phyloP scores from a whole-genome alignment of 352 stramenopile species.

The Pythium dissimile region DNA sequence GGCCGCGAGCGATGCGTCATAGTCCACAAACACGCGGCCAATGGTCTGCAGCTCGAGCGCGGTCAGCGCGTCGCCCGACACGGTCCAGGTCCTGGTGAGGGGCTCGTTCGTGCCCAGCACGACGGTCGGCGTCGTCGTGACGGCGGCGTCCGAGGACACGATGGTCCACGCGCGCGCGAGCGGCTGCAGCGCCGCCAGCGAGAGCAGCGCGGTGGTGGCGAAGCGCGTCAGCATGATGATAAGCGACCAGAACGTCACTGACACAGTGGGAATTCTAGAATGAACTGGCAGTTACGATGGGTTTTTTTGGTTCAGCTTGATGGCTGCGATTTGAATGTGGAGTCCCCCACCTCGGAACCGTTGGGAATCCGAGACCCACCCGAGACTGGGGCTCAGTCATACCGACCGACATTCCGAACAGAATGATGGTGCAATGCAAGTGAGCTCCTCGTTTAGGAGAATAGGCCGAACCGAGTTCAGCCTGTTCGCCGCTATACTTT shows the following conservation, averaged over 20 bases:
- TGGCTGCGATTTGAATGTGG: too few species aligned
- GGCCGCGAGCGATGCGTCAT: slow-evolving; percentile 22
- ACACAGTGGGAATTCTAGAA: background rate
- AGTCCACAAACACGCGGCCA: slow-evolving; percentile 41
- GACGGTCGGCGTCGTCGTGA: background rate
- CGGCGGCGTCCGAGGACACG: background rate
- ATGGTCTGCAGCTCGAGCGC: slow-evolving; percentile 28
- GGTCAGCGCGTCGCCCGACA: slow-evolving; percentile 20
- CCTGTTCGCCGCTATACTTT: too few species aligned
- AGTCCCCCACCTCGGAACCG: too few species aligned
- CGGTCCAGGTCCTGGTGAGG: slow-evolving; percentile 30
- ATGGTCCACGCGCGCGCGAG: slow-evolving; percentile 9
- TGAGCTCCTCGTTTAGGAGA: background rate
- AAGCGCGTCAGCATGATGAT: too few species aligned
- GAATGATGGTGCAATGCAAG: slow-evolving; percentile 11
- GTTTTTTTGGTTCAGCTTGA: too few species aligned
- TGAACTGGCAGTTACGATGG: too few species aligned
- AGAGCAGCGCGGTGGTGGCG: slow-evolving; percentile 3
- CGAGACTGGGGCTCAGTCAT: background rate
- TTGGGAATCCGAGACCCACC: too few species aligned
- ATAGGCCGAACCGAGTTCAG: too few species aligned
- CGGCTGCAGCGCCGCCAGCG: background rate
- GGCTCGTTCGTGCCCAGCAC: slow-evolving; percentile 7
- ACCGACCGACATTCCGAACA: background rate
- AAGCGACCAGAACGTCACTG: too few species aligned